phyloP scores from a whole-genome alignment of 495 filamentous ascomycete genomes.

The Articulospora tetracladia region DNA sequence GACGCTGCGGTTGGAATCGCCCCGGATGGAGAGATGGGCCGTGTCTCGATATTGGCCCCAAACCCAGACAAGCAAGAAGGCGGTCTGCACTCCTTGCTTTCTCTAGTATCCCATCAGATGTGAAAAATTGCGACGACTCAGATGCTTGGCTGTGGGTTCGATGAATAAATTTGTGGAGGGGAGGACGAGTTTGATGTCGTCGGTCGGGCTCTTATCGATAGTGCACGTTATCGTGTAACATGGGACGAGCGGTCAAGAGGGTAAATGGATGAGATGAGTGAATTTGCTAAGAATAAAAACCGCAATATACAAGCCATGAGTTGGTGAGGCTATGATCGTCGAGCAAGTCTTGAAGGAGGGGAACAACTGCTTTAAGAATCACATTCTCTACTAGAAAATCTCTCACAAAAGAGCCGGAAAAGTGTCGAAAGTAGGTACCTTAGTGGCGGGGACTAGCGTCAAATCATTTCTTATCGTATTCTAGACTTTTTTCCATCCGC shows the following conservation, averaged over 20 bases:
- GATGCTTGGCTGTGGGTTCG: constrained; percentile 1
- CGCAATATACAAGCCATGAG: neutral
- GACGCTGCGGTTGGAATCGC: neutral
- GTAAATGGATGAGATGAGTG: neutral
- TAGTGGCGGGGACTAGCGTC: constrained; percentile 3
- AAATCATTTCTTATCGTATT: constrained; percentile 12
- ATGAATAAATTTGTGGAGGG: neutral
- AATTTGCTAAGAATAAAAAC: constrained; percentile 4
- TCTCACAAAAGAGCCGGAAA: neutral
- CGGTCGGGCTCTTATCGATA: constrained; percentile 11
- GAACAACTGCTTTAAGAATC: neutral
- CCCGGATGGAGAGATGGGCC: neutral
- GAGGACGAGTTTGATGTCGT: neutral
- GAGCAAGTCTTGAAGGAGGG: neutral
- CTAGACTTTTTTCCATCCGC: neutral
- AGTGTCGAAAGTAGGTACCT: neutral
- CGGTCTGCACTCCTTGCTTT: constrained; percentile 19
- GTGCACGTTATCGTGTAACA: constrained; percentile 21
- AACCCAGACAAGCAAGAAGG: constrained; percentile 16
- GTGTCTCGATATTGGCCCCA: neutral
- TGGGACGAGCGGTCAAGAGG: constrained; percentile 12
- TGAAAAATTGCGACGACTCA: neutral
- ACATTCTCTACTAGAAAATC: constrained; percentile 3
- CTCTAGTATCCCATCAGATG: constrained; percentile 9
- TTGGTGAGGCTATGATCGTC: neutral